Evolutionary conservation across 257 asterid genomes (phyloP).

Genomic region (Penstemon eatonii): DNA sequence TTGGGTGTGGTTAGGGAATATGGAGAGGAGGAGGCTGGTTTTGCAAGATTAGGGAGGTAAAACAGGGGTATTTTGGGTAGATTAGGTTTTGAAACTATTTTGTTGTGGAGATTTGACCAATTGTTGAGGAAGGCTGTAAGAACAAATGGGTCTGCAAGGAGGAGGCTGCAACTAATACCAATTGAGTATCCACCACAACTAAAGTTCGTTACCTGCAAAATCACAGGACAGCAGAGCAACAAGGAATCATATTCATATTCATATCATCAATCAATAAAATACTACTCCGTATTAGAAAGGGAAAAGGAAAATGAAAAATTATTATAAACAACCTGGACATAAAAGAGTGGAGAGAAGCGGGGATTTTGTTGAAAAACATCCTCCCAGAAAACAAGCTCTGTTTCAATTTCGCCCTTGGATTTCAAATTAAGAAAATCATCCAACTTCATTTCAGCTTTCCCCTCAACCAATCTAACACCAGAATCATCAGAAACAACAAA

Average conservation of each 20-base stretch:
- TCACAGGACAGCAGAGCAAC: too few relatives aligned
- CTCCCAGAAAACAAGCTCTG: constrained; percentile 64
- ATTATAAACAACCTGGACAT: constrained; percentile 49
- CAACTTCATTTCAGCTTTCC: constrained; percentile 34
- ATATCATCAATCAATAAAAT: too few relatives aligned
- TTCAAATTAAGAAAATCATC: constrained; percentile 43
- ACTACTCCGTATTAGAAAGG: too few relatives aligned
- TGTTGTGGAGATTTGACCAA: constrained; percentile 49
- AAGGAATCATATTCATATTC: too few relatives aligned
- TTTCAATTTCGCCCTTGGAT: constrained; percentile 34
- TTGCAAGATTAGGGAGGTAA: constrained; percentile 42
- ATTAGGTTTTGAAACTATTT: constrained; percentile 29
- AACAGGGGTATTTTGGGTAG: constrained; percentile 41
- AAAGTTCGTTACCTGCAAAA: constrained; percentile 74
- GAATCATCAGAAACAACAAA: constrained; percentile 59
- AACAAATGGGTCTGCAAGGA: constrained; percentile 56
- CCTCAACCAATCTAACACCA: constrained; percentile 61
- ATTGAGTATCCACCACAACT: constrained; percentile 69
- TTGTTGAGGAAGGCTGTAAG: constrained; percentile 46
- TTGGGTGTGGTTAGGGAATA: constrained; percentile 29
- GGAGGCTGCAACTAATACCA: constrained; percentile 72
- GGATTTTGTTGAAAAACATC: constrained; percentile 46
- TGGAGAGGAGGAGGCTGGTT: constrained; percentile 28
- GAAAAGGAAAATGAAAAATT: too few relatives aligned
- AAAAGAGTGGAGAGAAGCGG: constrained; percentile 62